These are phyloP conservation scores for Candida manassasensis DNA, from an alignment of 805 yeast species.

Conservation along the genomic window DNA sequence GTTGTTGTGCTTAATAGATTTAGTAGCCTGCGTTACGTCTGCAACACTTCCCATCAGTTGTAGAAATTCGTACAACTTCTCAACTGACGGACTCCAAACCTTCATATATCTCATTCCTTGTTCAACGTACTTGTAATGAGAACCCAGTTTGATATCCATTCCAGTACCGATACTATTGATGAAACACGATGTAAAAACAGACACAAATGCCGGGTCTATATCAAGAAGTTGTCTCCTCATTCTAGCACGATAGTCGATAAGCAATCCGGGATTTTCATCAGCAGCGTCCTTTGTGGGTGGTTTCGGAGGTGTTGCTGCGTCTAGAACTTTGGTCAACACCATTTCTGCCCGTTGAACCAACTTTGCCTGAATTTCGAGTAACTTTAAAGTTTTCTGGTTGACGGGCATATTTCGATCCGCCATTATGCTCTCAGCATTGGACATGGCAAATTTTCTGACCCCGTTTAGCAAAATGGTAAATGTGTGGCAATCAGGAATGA, in stretches of 20 bases:
- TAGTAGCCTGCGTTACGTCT: conserved; percentile 8
- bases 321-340: conserved; percentile 22
- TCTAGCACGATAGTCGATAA: conserved; percentile 14
- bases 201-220: conserved; percentile 29
- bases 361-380: conserved; percentile 25
- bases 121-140: conserved; percentile 27
- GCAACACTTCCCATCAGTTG: conserved; percentile 6
- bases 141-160: conserved; percentile 14
- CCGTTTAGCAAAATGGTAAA: conserved; percentile 39
- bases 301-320: conserved; percentile 28
- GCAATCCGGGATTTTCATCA: conserved; percentile 15
- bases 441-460: conserved; percentile 16
- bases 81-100: conserved; percentile 34
- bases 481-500: conserved; percentile 31
- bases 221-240: conserved; percentile 18
- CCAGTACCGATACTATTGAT: conserved; percentile 27
- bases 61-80: conserved; percentile 12
- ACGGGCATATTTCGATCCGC: conserved; percentile 12
- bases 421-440: conserved; percentile 13
- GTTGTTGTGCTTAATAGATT: conserved; percentile 11
- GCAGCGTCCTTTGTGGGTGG: conserved; percentile 28
- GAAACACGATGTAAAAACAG: conserved; percentile 26
- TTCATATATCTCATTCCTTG: conserved; percentile 27
- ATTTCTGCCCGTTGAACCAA: conserved; percentile 22
- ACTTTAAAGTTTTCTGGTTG: conserved; percentile 17